Evolutionary conservation across 1,139 yeast genomes (phyloP).

Genomic region (Sugiyamaella pinicola): DNA sequence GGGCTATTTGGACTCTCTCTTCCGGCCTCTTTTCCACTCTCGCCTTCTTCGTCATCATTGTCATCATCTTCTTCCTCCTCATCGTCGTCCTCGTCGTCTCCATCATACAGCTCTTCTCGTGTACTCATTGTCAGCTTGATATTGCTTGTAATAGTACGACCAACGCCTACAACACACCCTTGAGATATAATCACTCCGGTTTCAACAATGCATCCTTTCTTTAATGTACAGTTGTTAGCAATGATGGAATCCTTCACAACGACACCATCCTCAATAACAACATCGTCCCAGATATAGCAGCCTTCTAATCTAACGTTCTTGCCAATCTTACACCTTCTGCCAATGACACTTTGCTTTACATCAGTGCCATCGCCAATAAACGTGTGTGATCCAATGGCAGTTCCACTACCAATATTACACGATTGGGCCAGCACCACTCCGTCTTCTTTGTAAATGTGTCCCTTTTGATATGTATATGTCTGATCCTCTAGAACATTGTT

Average conservation of each 20-base stretch:
- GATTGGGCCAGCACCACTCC: conserved; percentile 88
- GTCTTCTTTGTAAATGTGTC: conserved; percentile 81
- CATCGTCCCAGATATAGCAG: conserved; percentile 86
- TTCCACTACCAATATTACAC: conserved; percentile 75
- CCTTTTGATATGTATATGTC: conserved; percentile 74
- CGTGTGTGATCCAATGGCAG: conserved; percentile 76
- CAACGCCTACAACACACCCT: conserved; percentile 63
- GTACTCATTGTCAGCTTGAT: conserved; percentile 27
- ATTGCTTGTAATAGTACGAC: conserved; percentile 32
- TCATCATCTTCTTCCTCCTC: conserved; percentile 37
- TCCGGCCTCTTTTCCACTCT: conserved; percentile 18
- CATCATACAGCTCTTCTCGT: conserved; percentile 27
- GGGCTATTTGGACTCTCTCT: conserved; percentile 27
- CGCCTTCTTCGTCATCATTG: conserved; percentile 21
- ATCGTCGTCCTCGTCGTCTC: conserved; percentile 34
- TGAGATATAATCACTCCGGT: conserved; percentile 84
- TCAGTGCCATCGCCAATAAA: conserved; percentile 58
- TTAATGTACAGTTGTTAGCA: conserved; percentile 63
- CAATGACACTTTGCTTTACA: conserved; percentile 72
- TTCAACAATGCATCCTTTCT: conserved; percentile 52
- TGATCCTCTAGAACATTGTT: conserved; percentile 71
- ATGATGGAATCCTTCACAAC: conserved; percentile 64
- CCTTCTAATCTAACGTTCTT: conserved; percentile 67
- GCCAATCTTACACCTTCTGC: conserved; percentile 84
- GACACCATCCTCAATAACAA: conserved; percentile 66